Evolutionary conservation across 2,329 filamentous ascomycete species (phyloP).

Genomic region (Cercospora zeae-maydis): DNA sequence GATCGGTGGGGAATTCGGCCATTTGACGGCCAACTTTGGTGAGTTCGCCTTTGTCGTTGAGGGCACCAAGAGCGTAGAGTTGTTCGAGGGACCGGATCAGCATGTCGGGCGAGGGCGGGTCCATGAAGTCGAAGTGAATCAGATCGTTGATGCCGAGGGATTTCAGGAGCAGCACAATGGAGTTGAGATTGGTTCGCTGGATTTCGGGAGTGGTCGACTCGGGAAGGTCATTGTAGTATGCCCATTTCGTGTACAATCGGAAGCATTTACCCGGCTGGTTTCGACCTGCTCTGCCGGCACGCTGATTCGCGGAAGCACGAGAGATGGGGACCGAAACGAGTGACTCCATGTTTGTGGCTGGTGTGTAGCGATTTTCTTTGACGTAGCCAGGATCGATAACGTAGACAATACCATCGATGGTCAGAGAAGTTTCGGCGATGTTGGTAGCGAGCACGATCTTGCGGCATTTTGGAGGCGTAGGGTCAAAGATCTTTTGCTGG

Average conservation of each 20-base stretch:
- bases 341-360: conserved; percentile 86
- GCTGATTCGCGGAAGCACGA: conserved; percentile 85
- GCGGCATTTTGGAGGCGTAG: conserved; percentile 75
- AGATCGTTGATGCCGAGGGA: conserved; percentile 88
- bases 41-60: conserved; percentile 83
- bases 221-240: conserved; percentile 83
- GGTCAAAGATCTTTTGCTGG: conserved; percentile 91
- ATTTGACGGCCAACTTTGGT: conserved; percentile 91
- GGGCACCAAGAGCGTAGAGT: conserved; percentile 81
- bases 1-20: conserved; percentile 91
- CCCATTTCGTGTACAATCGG: conserved; percentile 86
- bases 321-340: conserved; percentile 89
- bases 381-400: conserved; percentile 94
- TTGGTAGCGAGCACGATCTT: conserved; percentile 96
- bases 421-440: conserved; percentile 93
- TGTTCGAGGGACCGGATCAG: conserved; percentile 86
- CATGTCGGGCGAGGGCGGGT: conserved; percentile 83
- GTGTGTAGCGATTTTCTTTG: conserved; percentile 93
- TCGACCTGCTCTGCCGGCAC: conserved; percentile 87
- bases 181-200: conserved; percentile 80
- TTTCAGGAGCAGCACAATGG: conserved; percentile 80
- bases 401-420: conserved; percentile 92
- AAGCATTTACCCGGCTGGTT: conserved; percentile 92
- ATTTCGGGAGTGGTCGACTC: conserved; percentile 92
- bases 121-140: conserved; percentile 93